phyloP scores from a whole-genome alignment of 2,329 filamentous ascomycete genomes.

The Neopestalotiopsis sp. region DNA sequence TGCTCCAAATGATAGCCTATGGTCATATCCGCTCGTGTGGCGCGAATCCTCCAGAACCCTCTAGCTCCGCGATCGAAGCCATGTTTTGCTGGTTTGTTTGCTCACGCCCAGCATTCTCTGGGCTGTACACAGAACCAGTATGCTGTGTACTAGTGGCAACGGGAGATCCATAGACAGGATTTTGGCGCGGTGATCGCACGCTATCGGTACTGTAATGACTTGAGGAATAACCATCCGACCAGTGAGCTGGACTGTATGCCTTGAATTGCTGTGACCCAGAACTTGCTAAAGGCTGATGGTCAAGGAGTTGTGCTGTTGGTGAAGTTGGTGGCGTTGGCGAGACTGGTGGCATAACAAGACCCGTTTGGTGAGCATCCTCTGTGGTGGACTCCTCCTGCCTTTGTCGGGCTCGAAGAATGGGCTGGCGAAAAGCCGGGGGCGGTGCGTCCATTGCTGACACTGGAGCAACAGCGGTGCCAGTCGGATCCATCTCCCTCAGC shows the following conservation, averaged over 20 bases:
- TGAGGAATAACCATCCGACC: background rate
- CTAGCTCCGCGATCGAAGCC: too few relatives aligned
- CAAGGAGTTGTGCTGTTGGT: background rate
- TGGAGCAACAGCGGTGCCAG: background rate
- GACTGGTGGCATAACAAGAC: background rate
- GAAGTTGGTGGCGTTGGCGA: background rate
- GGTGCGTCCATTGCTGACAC: background rate
- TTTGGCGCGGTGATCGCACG: background rate
- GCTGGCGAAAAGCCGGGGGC: background rate
- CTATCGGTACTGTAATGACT: background rate
- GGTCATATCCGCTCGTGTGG: too few relatives aligned
- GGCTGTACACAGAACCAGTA: background rate
- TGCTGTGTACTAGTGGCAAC: background rate
- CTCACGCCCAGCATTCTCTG: too few relatives aligned
- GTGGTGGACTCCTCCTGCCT: background rate
- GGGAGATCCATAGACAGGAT: background rate
- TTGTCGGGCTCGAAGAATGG: background rate
- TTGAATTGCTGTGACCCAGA: background rate
- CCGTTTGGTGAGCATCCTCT: background rate
- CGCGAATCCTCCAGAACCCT: too few relatives aligned
- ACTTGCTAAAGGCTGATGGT: background rate
- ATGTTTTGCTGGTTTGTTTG: too few relatives aligned
- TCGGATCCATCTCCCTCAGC: background rate
- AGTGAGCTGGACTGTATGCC: conserved; percentile 13
- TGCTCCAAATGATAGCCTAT: too few relatives aligned